Conservation (phyloP, 176 grass and related monocot genomes). For the Zoysia japonica region DNA sequence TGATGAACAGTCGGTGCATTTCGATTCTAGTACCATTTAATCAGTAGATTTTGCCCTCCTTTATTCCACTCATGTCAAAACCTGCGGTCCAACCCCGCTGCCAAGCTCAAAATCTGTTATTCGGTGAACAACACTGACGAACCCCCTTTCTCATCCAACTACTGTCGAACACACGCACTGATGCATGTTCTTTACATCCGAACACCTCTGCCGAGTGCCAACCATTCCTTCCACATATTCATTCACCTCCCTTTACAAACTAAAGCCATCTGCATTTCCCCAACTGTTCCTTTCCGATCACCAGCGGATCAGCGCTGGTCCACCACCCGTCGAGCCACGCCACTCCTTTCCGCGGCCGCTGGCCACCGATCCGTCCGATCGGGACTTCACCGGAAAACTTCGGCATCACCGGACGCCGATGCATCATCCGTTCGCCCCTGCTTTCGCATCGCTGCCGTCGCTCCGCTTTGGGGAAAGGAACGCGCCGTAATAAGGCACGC, state of each 20-base stretch:
- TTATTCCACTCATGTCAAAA: neutral
- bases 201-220: neutral
- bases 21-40: neutral
- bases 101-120: neutral
- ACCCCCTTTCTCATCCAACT: neutral
- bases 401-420: neutral
- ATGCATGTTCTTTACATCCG: neutral
- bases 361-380: conserved; percentile 5
- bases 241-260: neutral
- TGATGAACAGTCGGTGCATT: neutral
- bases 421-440: neutral
- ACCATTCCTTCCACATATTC: neutral
- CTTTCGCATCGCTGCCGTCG: neutral
- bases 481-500: neutral
- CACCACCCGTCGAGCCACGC: neutral
- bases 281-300: neutral
- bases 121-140: neutral
- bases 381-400: neutral
- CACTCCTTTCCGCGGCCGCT: neutral
- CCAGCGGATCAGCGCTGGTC: conserved; percentile 4
- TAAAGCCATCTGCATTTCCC: neutral
- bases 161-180: neutral
- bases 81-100: neutral
- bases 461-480: conserved; percentile 13
- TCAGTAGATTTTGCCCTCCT: neutral